Evolutionary conservation across 2,329 filamentous ascomycete genomes (phyloP).

Genomic region (Lecanicillium sp.): DNA sequence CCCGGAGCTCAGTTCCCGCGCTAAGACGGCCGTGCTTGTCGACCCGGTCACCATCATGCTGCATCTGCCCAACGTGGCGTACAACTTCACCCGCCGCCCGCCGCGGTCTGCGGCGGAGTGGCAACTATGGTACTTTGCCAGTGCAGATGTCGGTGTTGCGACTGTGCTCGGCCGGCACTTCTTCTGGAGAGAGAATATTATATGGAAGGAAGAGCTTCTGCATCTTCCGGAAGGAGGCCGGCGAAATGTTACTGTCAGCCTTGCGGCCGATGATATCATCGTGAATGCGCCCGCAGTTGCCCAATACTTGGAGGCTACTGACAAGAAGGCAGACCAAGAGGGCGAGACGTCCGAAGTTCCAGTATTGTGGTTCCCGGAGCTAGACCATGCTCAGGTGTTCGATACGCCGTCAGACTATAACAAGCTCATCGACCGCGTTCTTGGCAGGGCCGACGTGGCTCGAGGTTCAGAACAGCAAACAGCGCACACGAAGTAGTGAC

Average conservation of each 20-base stretch:
- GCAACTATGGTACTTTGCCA: slow-evolving; percentile 65
- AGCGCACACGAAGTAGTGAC: too few relatives aligned
- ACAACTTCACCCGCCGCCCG: slow-evolving; percentile 57
- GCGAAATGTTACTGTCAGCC: slow-evolving; percentile 47
- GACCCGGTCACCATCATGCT: slow-evolving; percentile 63
- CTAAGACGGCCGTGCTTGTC: slow-evolving; percentile 42
- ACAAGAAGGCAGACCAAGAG: slow-evolving; percentile 15
- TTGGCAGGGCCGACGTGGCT: not conserved
- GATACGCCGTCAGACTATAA: slow-evolving; percentile 28
- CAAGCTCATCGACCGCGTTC: slow-evolving; percentile 26
- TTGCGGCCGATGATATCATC: slow-evolving; percentile 58
- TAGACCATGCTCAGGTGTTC: slow-evolving; percentile 62
- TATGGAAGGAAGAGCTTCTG: slow-evolving; percentile 62
- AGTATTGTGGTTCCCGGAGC: slow-evolving; percentile 52
- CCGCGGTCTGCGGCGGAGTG: slow-evolving; percentile 59
- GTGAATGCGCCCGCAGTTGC: slow-evolving; percentile 54
- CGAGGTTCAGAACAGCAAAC: not conserved
- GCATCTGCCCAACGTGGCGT: slow-evolving; percentile 64
- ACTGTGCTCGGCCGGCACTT: slow-evolving; percentile 60
- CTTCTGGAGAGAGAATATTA: slow-evolving; percentile 65
- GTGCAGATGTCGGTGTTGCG: slow-evolving; percentile 60
- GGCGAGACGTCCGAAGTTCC: slow-evolving; percentile 38
- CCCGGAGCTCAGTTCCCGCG: slow-evolving; percentile 40
- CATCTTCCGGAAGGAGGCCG: slow-evolving; percentile 14
- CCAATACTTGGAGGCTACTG: slow-evolving; percentile 41